phyloP scores from a whole-genome alignment of 352 stramenopile species.

The Globisporangium acanthophoron region DNA sequence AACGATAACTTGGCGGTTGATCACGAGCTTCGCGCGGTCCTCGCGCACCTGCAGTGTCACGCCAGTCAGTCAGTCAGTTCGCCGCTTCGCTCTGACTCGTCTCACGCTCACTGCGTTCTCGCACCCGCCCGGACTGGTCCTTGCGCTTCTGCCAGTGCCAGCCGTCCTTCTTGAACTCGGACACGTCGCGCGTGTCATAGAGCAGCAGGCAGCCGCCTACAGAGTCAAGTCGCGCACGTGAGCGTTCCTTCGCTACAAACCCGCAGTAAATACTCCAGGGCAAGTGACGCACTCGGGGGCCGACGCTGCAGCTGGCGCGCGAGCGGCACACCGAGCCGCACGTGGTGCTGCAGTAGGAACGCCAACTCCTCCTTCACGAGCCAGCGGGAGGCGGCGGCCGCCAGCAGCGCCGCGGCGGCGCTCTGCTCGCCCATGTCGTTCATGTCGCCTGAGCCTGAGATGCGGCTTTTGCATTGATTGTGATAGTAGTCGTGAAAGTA shows the following conservation, averaged over 20 bases:
- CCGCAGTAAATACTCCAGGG: background rate
- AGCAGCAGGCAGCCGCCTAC: constrained; percentile 67
- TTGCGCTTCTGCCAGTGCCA: constrained; percentile 86
- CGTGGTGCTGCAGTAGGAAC: constrained; percentile 63
- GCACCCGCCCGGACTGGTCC: constrained; percentile 66
- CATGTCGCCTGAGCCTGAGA: background rate
- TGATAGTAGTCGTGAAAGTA: no score
- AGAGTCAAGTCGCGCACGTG: background rate
- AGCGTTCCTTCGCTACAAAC: background rate
- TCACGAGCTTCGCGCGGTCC: constrained; percentile 79
- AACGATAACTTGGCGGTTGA: constrained; percentile 79
- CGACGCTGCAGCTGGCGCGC: constrained; percentile 33
- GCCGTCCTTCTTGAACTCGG: constrained; percentile 84
- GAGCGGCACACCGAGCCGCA: constrained; percentile 34
- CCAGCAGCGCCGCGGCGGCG: constrained; percentile 20
- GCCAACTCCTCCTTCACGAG: constrained; percentile 81
- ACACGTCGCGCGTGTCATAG: constrained; percentile 53
- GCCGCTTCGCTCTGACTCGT: background rate
- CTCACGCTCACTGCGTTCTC: background rate
- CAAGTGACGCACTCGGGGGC: constrained; percentile 45
- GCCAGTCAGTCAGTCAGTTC: background rate
- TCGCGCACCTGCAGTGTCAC: constrained; percentile 46
- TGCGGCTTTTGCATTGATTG: no score
- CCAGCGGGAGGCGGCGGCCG: constrained; percentile 55
- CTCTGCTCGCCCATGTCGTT: background rate